Evolutionary conservation across 2,329 filamentous ascomycete genomes (phyloP), one percentile per base, ranked within the genome.

Genomic region (Onygenales sp.): DNA sequence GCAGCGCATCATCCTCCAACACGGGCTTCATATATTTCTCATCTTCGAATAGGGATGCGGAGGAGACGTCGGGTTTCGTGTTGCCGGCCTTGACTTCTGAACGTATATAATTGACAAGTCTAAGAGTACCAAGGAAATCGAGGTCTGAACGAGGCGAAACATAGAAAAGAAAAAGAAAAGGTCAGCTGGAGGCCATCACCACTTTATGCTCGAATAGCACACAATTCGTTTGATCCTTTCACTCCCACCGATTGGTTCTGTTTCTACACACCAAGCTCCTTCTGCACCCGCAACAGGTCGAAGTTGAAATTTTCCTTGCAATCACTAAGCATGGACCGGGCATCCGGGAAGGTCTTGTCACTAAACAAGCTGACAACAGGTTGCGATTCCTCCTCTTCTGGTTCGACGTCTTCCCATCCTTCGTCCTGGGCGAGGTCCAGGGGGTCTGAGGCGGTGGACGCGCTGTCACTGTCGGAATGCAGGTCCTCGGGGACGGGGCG

Each of bases 1-100:
- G 81, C 51, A 97, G 75, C 3, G 91, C 87, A 67, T 98, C 93
- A 60, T 96, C 89, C 54, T 93, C 85, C 6, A 98, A 72, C 3
- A 90, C 84, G 0, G 93, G 93, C 65, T 87, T 86, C 54, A 98
- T 76, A 64, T 84, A 94, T 58, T 80, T 78, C 58, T 97, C 92
- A 56, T 89, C 82, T n/a, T 83, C 77, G 57, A 96, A 83, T 31
- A 83, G 75, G 2, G 75, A 72, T 37, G 74, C 74, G 2, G 81
- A 76, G 54, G 88, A 83, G 43, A 85, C 70, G 54, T 79, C 75
- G 0, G 82, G 81, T 2, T 67, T 62, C 34, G 57, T 59, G 52
- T 75, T 72, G 33, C 76, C 76, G 45, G 65, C 64, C 52, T 74
- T 72, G 32, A 75, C 72, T 56, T 76, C 67, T 10, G 73, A 69